Evolutionary conservation across 2,329 filamentous ascomycete genomes (phyloP).

Genomic region (Aspergillus pseudoterreus): DNA sequence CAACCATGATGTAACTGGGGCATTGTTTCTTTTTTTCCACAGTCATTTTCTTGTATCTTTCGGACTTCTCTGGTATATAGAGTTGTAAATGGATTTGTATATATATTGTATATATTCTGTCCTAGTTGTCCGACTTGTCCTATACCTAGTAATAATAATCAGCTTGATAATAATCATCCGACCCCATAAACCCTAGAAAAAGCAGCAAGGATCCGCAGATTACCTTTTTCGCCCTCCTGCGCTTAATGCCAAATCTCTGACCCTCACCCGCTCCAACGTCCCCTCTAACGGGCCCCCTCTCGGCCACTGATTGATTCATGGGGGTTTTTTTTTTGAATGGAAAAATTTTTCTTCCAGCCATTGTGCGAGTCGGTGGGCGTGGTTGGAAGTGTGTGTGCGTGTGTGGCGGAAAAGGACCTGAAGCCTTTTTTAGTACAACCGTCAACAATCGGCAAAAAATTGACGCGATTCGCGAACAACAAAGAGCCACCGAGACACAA

Average conservation of each 20-base stretch:
- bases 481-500: not conserved
- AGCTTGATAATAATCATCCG: too few species aligned
- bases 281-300: constrained; percentile 14
- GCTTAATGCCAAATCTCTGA: constrained; percentile 16
- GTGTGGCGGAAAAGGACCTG: not conserved
- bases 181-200: not conserved
- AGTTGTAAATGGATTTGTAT: too few species aligned
- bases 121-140: too few species aligned
- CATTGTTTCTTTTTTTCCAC: not conserved
- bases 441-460: too few species aligned
- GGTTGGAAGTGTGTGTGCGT: not conserved
- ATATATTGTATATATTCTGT: too few species aligned
- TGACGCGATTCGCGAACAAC: not conserved
- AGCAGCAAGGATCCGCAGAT: constrained; percentile 19
- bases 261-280: constrained; percentile 13
- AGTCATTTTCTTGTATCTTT: not conserved
- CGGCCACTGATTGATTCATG: not conserved
- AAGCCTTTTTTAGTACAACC: too few species aligned
- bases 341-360: not conserved
- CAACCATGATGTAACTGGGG: too few species aligned
- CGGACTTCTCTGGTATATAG: too few species aligned
- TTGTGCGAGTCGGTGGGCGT: not conserved
- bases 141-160: too few species aligned
- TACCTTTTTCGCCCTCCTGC: constrained; percentile 21
- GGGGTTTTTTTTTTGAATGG: not conserved